Evolutionary conservation across 495 filamentous ascomycete species (phyloP).

Genomic region (Neurospora sp.): DNA sequence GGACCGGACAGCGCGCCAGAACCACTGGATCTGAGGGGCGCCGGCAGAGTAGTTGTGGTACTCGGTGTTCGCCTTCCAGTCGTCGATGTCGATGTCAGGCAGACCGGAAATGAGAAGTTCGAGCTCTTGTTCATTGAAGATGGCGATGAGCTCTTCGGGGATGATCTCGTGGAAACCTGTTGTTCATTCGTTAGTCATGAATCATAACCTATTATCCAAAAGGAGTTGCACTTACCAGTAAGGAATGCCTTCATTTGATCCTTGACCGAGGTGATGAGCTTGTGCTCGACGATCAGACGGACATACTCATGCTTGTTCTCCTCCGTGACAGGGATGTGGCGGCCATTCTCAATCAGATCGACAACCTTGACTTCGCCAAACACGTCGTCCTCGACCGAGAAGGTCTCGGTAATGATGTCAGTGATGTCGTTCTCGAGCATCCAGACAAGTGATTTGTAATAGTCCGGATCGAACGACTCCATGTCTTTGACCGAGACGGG

Average conservation of each 20-base stretch:
- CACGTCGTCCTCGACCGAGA: constrained; percentile 83
- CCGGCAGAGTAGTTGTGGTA: constrained; percentile 96
- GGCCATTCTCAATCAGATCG: constrained; percentile 78
- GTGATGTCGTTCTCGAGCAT: constrained; percentile 98
- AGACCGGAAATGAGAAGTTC: constrained; percentile 95
- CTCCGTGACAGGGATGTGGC: constrained; percentile 87
- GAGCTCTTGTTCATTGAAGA: constrained; percentile 98
- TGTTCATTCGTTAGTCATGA: constrained; percentile 12
- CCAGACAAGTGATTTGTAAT: constrained; percentile 98
- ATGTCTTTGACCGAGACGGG: constrained; percentile 97
- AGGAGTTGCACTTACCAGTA: constrained; percentile 49
- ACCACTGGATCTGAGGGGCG: constrained; percentile 97
- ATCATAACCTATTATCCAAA: neutral
- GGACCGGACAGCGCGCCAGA: constrained; percentile 96
- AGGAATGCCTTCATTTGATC: constrained; percentile 94
- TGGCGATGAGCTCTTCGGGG: constrained; percentile 83
- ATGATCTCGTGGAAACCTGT: constrained; percentile 97
- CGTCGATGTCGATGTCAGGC: constrained; percentile 93
- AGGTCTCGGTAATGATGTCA: constrained; percentile 97
- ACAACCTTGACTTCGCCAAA: constrained; percentile 84
- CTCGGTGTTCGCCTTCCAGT: constrained; percentile 98
- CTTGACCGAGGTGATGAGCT: constrained; percentile 79
- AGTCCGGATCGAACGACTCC: constrained; percentile 96
- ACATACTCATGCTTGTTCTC: constrained; percentile 99
- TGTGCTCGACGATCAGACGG: constrained; percentile 86